Evolutionary conservation across 2,329 filamentous ascomycete genomes (phyloP), one percentile per base, ranked within the genome.

Genomic region (Stachybotrys chartarum): DNA sequence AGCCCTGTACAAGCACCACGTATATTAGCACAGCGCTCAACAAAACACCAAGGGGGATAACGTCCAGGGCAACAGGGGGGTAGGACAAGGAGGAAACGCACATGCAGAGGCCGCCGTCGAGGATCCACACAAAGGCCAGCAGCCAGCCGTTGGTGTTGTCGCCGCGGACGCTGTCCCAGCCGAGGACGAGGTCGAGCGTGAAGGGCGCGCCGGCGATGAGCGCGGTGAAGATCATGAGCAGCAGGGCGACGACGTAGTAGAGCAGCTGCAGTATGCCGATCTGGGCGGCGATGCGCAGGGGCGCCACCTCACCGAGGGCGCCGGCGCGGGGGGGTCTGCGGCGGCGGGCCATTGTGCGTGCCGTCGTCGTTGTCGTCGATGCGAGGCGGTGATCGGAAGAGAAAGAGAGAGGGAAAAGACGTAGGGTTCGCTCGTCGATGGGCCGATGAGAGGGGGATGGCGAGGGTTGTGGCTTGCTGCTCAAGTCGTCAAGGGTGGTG

Each of bases 101-200:
- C 75, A 81, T 77, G 59, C 77, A 77, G 58, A 83, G 63, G 0
- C 78, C 81, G 12, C 79, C 81, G 52, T 81, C 76, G 53, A 85
- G 64, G 53, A 84, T 55, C 80, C 80, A 82, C 16, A 85, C 68
- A 61, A 86, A 79, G 1, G 76, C 80, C 60, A 81, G 67, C 59
- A 85, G 67, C 81, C 81, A 86, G 10, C 83, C 83, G 60, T 82
- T 77, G 10, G 82, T 84, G 17, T 79, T 85, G 70, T 86, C 83
- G 44, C 80, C 83, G 59, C 82, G 76, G 56, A 86, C 71, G n/a
- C 72, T 69, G 42, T 76, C 72, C 81, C 82, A 85, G 55, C 80
- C 80, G 56, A 85, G 78, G 14, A 85, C 69, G 57, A 85, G 68
- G 60, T 81, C 77, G 7, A 79, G 60, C 54, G 70, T 74, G 63